phyloP scores from a whole-genome alignment of 768 basidiomycete species.

The Pleurotus pulmonarius region DNA sequence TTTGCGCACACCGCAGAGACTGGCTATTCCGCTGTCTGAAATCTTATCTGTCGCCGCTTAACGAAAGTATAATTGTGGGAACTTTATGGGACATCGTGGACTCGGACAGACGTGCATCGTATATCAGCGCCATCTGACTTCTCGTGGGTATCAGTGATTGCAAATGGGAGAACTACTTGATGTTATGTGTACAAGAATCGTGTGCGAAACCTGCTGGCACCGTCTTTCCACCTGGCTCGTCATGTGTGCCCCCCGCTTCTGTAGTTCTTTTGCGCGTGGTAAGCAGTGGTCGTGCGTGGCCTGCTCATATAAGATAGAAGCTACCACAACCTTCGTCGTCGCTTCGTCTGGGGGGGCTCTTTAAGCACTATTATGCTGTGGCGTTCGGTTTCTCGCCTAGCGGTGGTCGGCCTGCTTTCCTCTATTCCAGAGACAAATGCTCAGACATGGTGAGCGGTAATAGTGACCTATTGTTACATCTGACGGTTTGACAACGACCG shows the following conservation, averaged over 20 bases:
- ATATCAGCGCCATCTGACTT: no score
- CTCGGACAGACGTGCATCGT: no score
- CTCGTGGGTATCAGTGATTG: no score
- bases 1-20: neutral
- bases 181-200: neutral
- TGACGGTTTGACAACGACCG: no score
- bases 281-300: no score
- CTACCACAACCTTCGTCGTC: no score
- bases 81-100: no score
- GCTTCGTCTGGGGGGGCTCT: no score
- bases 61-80: neutral
- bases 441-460: constrained; percentile 8
- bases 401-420: neutral
- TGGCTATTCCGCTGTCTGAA: neutral
- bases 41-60: neutral
- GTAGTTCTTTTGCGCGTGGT: neutral
- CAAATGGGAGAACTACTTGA: neutral
- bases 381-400: neutral
- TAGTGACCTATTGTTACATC: no score
- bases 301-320: no score
- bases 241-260: constrained; percentile 1
- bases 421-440: neutral
- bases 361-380: neutral
- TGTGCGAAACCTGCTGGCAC: neutral
- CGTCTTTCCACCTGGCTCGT: neutral